These are phyloP conservation scores for Cymodocea nodosa DNA, from an alignment of 116 monocot species.

Conservation along the genomic window DNA sequence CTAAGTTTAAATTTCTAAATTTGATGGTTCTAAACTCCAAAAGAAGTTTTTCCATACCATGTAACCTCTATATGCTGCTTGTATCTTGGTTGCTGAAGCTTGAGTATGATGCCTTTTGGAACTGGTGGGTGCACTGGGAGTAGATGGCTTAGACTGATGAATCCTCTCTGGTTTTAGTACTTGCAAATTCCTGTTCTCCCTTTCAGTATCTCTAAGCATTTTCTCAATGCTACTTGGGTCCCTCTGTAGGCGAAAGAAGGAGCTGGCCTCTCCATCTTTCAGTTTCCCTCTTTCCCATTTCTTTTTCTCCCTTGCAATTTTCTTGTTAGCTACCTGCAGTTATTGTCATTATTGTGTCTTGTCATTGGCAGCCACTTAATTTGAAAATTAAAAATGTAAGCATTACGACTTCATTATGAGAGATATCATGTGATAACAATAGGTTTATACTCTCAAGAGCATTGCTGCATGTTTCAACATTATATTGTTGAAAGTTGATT, in stretches of 20 bases:
- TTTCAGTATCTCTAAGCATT: constrained; percentile 67
- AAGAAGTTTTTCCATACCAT: constrained; percentile 23
- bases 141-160: neutral
- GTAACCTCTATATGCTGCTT: constrained; percentile 73
- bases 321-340: constrained; percentile 26
- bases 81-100: constrained; percentile 56
- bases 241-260: constrained; percentile 40
- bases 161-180: neutral
- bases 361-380: too few relatives aligned
- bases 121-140: neutral
- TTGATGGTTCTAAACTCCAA: too few relatives aligned
- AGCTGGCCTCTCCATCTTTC: constrained; percentile 37
- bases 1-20: too few relatives aligned
- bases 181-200: constrained; percentile 14
- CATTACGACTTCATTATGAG: too few relatives aligned
- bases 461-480: too few relatives aligned
- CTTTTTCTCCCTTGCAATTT: constrained; percentile 39
- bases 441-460: too few relatives aligned
- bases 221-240: constrained; percentile 86
- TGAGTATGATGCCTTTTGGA: constrained; percentile 7
- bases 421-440: too few relatives aligned
- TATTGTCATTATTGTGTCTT: neutral
- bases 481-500: too few relatives aligned
- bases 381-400: too few relatives aligned
- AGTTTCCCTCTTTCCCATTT: constrained; percentile 32